Conservation (phyloP, 306 rosid genomes). For the Heteromeles arbutifolia region DNA sequence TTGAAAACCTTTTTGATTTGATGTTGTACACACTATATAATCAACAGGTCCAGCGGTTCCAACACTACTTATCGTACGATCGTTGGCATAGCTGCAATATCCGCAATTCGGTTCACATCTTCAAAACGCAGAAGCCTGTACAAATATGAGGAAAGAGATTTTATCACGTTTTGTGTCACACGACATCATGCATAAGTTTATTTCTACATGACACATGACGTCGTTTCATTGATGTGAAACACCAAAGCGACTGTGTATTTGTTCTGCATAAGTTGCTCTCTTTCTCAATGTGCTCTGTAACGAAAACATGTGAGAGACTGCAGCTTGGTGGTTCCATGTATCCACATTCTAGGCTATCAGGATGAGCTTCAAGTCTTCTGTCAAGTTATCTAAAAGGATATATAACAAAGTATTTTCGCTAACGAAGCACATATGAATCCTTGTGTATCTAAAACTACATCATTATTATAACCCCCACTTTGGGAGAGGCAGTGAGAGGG, state of each 20-base stretch:
- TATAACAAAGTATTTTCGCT: not conserved
- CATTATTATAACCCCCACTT: not conserved
- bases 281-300: no score
- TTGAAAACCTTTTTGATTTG: no score
- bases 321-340: not conserved
- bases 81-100: not conserved
- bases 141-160: not conserved
- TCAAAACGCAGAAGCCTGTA: not conserved
- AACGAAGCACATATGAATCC: not conserved
- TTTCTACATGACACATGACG: no score
- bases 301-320: not conserved
- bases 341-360: not conserved
- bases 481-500: not conserved
- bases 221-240: no score
- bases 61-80: not conserved
- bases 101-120: not conserved
- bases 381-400: not conserved
- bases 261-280: not conserved
- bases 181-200: no score
- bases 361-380: not conserved
- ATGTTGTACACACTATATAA: no score
- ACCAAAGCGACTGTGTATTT: no score
- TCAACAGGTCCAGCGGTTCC: no score
- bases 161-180: no score
- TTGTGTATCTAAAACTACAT: conserved; percentile 1